Percentiles rank a stretch among this genome's conserved stretches.
phyloP scores from a whole-genome alignment of 768 basidiomycete genomes.

The Suillus subalutaceus region DNA sequence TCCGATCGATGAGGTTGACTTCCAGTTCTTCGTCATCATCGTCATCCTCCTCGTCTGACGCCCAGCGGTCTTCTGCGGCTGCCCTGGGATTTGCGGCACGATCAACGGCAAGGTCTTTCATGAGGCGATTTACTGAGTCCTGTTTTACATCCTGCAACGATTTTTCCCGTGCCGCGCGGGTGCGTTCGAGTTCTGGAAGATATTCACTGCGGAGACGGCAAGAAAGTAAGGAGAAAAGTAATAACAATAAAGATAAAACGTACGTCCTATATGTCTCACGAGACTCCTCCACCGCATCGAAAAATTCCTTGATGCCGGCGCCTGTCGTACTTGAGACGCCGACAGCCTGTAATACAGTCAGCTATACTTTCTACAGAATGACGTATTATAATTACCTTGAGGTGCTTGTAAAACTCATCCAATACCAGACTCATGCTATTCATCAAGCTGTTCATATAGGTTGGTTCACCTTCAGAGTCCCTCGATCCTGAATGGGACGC shows the following conservation, averaged over 20 bases:
- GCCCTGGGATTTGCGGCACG: constrained; percentile 62
- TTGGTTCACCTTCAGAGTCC: constrained; percentile 87
- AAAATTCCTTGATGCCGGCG: constrained; percentile 90
- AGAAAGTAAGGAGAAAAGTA: not conserved
- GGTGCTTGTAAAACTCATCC: constrained; percentile 97
- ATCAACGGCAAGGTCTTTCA: constrained; percentile 82
- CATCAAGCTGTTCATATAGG: constrained; percentile 99
- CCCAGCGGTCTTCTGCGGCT: constrained; percentile 63
- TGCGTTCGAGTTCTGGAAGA: constrained; percentile 82
- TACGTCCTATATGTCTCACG: constrained; percentile 89
- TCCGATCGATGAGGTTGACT: constrained; percentile 68
- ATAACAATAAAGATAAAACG: constrained; percentile 24
- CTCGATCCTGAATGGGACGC: constrained; percentile 66
- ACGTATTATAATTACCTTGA: constrained; percentile 61
- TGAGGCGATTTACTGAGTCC: constrained; percentile 75
- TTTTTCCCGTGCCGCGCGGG: constrained; percentile 64
- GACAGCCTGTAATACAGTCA: constrained; percentile 62
- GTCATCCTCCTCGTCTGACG: constrained; percentile 56
- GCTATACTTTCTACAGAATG: not conserved
- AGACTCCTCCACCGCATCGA: constrained; percentile 87
- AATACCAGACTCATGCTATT: constrained; percentile 98
- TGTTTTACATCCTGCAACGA: constrained; percentile 67
- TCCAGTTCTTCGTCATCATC: constrained; percentile 54
- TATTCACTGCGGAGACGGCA: constrained; percentile 70
- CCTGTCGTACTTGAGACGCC: constrained; percentile 97